Conservation (phyloP, 2,329 filamentous ascomycete species). For the Curvularia hawaiiensis region DNA sequence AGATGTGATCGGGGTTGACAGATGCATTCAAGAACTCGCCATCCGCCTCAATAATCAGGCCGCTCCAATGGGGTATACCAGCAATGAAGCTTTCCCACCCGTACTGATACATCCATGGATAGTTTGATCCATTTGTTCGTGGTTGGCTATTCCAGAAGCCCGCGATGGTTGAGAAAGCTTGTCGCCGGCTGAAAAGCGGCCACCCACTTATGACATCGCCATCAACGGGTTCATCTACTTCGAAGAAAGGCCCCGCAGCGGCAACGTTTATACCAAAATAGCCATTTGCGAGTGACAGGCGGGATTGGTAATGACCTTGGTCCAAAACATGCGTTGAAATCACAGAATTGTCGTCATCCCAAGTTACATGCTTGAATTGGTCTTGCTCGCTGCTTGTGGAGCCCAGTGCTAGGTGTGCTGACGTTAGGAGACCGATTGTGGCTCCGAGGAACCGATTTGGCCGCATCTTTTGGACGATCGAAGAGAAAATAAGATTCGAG, state of each 20-base stretch:
- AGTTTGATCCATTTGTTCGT: conserved; percentile 65
- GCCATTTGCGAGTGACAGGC: conserved; percentile 60
- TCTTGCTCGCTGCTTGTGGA: conserved; percentile 30
- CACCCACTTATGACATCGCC: conserved; percentile 67
- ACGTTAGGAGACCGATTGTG: conserved; percentile 19
- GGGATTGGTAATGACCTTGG: conserved; percentile 65
- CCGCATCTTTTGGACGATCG: conserved; percentile 9
- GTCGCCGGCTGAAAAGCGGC: conserved; percentile 67
- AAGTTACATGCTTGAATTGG: conserved; percentile 54
- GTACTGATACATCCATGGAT: conserved; percentile 71
- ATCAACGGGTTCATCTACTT: conserved; percentile 57
- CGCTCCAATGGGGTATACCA: conserved; percentile 72
- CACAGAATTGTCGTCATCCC: conserved; percentile 64
- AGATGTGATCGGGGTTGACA: conserved; percentile 63
- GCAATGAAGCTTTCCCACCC: conserved; percentile 73
- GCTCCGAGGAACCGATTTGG: conserved; percentile 8
- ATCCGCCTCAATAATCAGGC: conserved; percentile 62
- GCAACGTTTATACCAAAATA: conserved; percentile 69
- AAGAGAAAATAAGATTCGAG: conserved; percentile 4
- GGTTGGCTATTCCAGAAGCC: conserved; percentile 69
- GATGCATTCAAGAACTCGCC: conserved; percentile 64
- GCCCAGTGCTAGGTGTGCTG: conserved; percentile 7
- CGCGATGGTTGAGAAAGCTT: conserved; percentile 70
- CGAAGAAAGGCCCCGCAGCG: conserved; percentile 66
- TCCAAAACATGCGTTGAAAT: conserved; percentile 60